Evolutionary conservation across 192 early-diverging fungal species (phyloP), one percentile per base, ranked within the genome.

Genomic region (Entomortierella lignicola): DNA sequence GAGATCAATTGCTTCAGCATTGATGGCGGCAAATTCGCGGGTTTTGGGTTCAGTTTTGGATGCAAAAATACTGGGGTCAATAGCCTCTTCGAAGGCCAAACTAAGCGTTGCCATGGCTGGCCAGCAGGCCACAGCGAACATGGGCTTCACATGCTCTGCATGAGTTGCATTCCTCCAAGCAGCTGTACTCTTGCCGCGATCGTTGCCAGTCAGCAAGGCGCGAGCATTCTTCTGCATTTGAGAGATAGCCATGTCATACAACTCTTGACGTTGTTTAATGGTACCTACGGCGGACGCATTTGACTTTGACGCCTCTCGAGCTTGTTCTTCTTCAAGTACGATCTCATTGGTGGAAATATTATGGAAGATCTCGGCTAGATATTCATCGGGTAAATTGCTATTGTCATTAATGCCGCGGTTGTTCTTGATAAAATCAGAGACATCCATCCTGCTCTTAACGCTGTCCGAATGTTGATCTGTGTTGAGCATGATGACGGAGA

Each of bases 361-460:
- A 57, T 97, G 92, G 80, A 91, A 98, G 54, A 97, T 96, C 26
- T 67, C 81, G 27, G 72, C 81, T 20, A 98, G 77, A 62, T 91
- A 91, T 67, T 89, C 91, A 27, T 88, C 85, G 8, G 93, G 92
- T 69, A 98, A 81, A 74, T 96, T 91, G 37, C 79, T 83, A 72
- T 94, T 93, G 73, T 95, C 95, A 81, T 96, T 95, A 84, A 98
- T 98, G 51, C 96, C 96, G 26, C 94, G 88, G 86, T 98, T 98
- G 66, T 97, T 98, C 67, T 91, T 92, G 69, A 95, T 81, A 71
- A 98, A 98, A 57, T 95, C 95, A 0, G 69, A 66, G 73, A 93
- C 93, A 15, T 94, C 91, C 96, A 98, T 98, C 29, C 93, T 86
- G 47, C 88, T 84, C 64, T 92, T 92, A 18, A 98, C 94, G 77